Base-by-base conservation (phyloP, 768 basidiomycete genomes). In the Amanita polypyramis region DNA sequence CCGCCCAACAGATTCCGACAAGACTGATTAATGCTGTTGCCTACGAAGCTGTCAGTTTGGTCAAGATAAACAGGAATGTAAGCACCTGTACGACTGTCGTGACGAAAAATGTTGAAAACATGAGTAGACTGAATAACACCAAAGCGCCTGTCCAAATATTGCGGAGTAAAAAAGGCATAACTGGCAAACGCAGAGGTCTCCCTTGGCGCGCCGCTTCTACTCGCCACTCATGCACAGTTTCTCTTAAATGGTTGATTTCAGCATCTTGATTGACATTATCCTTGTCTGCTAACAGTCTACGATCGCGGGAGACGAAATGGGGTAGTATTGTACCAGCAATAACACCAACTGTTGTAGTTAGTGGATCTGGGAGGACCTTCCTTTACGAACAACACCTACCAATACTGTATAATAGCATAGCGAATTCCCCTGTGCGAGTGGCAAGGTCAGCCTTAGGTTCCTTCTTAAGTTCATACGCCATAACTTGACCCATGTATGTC, bases 101-200 rank as follows among this genome's bases (percentile, higher is more conserved):
- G 56, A 97, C 80, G 66, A 90, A 92, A 68, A 94, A 85, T 0
- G 93, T 94, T 33, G 82, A 84, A 57, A 85, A 73, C 49, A 86
- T 90, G 51, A 96, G 68, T 20, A 84, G 41, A 23, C 76, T 77
- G 66, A 94, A 97, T 25, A 94, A 68, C 0, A 93, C 49, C 57
- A 96, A 68, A 4, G 92, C 89, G 5, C 82, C 88, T 14, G 79
- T 89, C 94, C 94, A 96, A 54, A 96, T 90, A 57, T 96, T 93
- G 46, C 93, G 77, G 45, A 96, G 70, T 58, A 95, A 79, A 65
- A 95, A 84, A 8, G 94, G 90, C 82, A 85, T 90, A 17, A 83
- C 75, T 27, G 94, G 94, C 6, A 97, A 72, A 30, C 73, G 77
- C 39, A 95, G 67, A 4, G 82, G 80, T 58, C 76, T 75, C 33